Base-by-base conservation (phyloP, 2,329 filamentous ascomycete genomes). In the Nemania sp. region DNA sequence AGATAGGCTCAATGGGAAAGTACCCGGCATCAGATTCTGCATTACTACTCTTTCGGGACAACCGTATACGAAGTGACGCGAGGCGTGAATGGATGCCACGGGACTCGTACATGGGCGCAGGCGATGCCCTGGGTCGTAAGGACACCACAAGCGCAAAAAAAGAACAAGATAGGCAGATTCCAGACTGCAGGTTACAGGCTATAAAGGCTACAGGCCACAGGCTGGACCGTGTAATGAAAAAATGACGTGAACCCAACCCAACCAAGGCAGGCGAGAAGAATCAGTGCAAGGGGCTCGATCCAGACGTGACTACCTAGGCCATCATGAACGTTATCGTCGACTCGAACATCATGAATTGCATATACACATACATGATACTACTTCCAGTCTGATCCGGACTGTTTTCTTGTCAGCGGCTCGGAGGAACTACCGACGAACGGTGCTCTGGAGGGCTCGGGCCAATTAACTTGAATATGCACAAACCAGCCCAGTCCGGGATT, bases 1-100 rank as follows among this genome's bases (percentile, higher is more conserved):
- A 74, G 66, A 74, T 73, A 73, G 72, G 71, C 72, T 74, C 72
- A 73, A 74, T 73, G 71, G 70, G 72, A 73, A 64, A 71, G 72
- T 74, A 74, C 72, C 71, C 68, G 72, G 72, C 68, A 72, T 72
- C 68, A 68, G 65, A 71, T 67, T 68, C 61, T 67, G 59, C 67
- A 63, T 57, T 63, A 49, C 56, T 32, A 18, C 54, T 52, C 46
- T 48, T 48, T 56, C 56, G 48, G 52, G 56, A 50, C 42, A 58
- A 17, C 49, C 54, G 10, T 58, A 32, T 42, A 64, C 63, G 53
- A 60, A 54, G 61, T 62, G 61, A 64, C 58, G 57, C 62, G 52
- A 62, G 54, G 59, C 54, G 62, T 64, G 59, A 66, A 66, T 62
- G 62, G 61, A 62, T 64, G 47, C 46, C 34, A 62, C 32, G 49